Percentiles rank a stretch among this genome's conserved stretches.
phyloP scores from a whole-genome alignment of 495 filamentous ascomycete genomes.

The Hyaloscypha bicolor region DNA sequence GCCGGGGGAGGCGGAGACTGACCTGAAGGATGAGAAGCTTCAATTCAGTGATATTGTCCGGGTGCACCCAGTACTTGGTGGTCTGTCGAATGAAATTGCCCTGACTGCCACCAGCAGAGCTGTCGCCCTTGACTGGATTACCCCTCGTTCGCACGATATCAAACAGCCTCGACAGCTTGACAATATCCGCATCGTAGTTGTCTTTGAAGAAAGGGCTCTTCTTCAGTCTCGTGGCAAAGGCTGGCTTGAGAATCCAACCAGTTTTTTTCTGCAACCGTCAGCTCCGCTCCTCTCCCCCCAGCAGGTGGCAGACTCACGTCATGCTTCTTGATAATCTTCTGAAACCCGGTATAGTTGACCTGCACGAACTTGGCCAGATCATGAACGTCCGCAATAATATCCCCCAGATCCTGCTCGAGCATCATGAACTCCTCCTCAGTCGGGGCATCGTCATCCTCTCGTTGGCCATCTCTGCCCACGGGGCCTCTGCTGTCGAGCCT shows the following conservation, averaged over 20 bases:
- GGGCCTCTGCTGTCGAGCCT: slow-evolving; percentile 62
- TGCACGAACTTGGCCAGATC: slow-evolving; percentile 98
- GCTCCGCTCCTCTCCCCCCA: slow-evolving; percentile 17
- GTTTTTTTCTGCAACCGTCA: slow-evolving; percentile 78
- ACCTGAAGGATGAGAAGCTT: slow-evolving; percentile 95
- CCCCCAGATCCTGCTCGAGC: slow-evolving; percentile 91
- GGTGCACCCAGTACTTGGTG: slow-evolving; percentile 99
- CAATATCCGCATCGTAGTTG: slow-evolving; percentile 95
- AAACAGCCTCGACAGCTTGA: slow-evolving; percentile 94
- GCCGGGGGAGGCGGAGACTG: not conserved
- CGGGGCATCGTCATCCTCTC: slow-evolving; percentile 54
- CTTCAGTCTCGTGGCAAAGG: slow-evolving; percentile 90
- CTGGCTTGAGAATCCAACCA: slow-evolving; percentile 87
- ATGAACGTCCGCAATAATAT: slow-evolving; percentile 98
- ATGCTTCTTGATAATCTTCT: slow-evolving; percentile 99
- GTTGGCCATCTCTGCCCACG: slow-evolving; percentile 21
- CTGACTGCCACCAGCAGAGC: slow-evolving; percentile 85
- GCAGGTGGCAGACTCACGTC: slow-evolving; percentile 63
- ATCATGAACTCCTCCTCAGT: slow-evolving; percentile 92
- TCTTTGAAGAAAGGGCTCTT: slow-evolving; percentile 98
- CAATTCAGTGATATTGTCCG: slow-evolving; percentile 96
- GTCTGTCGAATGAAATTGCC: slow-evolving; percentile 97
- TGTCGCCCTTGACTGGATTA: slow-evolving; percentile 89
- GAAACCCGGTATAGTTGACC: slow-evolving; percentile 98
- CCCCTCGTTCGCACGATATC: slow-evolving; percentile 91